Evolutionary conservation across 305 asterid genomes (phyloP).

Genomic region (Fraxinus velutina): DNA sequence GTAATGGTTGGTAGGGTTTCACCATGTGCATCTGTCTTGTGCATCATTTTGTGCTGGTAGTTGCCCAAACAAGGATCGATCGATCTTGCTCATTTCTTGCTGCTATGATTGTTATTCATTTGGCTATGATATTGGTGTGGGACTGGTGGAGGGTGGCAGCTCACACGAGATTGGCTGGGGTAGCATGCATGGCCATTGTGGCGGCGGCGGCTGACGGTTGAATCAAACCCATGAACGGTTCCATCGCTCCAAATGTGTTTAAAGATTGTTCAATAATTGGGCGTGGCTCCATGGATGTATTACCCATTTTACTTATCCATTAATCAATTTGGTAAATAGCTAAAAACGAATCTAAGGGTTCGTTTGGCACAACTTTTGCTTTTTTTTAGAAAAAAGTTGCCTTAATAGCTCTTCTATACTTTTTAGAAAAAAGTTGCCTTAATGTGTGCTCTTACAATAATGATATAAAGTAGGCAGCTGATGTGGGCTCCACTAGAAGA

Average conservation of each 20-base stretch:
- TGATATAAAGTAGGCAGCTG: background rate
- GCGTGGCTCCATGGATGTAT: background rate
- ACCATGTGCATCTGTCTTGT: conserved; percentile 32
- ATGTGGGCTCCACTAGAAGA: background rate
- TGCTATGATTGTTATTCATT: background rate
- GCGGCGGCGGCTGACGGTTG: background rate
- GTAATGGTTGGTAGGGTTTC: conserved; percentile 20
- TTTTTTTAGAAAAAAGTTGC: no score
- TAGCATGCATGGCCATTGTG: background rate
- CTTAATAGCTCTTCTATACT: no score
- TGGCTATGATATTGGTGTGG: background rate
- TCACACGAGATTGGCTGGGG: background rate
- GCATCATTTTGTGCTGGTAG: conserved; percentile 16
- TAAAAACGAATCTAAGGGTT: no score
- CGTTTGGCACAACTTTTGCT: no score
- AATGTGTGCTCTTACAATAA: background rate
- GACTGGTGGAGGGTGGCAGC: background rate
- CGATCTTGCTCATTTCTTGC: background rate
- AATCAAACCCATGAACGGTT: background rate
- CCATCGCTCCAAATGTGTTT: background rate
- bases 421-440: no score
- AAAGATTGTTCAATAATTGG: background rate
- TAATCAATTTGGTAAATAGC: background rate
- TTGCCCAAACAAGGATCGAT: conserved; percentile 13
- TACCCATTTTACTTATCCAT: background rate